Evolutionary conservation across 331 rosid species (phyloP), one percentile per base, ranked within the genome.

Genomic region (Erythrophleum ivorense): DNA sequence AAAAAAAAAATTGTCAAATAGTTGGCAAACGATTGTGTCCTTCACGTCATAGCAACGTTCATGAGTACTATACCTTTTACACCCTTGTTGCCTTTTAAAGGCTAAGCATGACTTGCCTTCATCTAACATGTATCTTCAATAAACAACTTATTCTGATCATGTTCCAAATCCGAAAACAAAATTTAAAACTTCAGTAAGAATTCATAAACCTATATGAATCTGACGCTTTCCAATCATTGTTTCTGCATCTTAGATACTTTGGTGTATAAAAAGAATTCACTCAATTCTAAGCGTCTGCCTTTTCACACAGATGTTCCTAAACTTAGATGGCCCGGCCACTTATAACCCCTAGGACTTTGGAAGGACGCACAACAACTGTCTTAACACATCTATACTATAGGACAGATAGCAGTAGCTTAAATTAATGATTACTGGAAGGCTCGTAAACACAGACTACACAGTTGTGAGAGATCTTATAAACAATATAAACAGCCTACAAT

Each of bases 161-260:
- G 57, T 52, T 68, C 55, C 69, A 64, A 65, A 54, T 55, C 40
- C 45, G 76, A 45, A 83, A 57, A 67, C 77, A 79, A 73, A 67
- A 46, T 71, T n/a, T n/a, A n/a, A n/a, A n/a, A 64, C 65, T 60
- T 24, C 29, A 24, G 29, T 53, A 14, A 53, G 7, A 79, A 68
- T 80, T 11, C 49, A 48, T 21, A 63, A 63, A 65, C 38, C 74
- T 34, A 72, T 62, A 73, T 1, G 19, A 73, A 66, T 55, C 9
- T 38, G n/a, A 53, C 9, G 31, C 43, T 12, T 75, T 29, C 74
- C 43, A 40, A 80, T 18, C 46, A 43, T 69, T 59, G 36, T 50
- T 73, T 84, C 80, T 68, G 45, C 53, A 38, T 69, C 75, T 62
- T 79, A 74, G 19, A 66, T 69, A 40, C 36, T 49, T 19, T 4